Percentiles rank a stretch among this genome's conserved stretches.
Evolutionary conservation across 768 basidiomycete species (phyloP).

Genomic region (Lactarius akahatsu): DNA sequence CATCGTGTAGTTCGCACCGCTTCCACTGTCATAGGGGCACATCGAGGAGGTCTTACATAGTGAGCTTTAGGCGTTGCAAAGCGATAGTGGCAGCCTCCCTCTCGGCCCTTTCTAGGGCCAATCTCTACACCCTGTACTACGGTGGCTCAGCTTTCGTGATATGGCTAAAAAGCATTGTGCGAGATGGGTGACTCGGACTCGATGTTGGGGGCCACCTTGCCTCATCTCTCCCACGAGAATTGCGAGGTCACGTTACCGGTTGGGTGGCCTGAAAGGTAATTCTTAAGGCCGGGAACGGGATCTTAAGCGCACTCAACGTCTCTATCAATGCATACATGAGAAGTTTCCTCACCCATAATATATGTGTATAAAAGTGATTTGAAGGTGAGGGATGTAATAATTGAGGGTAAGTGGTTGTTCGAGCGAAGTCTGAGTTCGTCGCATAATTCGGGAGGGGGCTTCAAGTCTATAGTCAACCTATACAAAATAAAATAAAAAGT

Average conservation of each 20-base stretch:
- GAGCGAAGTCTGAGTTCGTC: neutral
- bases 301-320: neutral
- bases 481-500: too few relatives aligned
- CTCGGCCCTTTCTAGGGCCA: neutral
- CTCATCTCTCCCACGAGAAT: neutral
- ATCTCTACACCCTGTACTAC: neutral
- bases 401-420: neutral
- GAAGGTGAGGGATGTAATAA: neutral
- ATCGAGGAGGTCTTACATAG: neutral
- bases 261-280: neutral
- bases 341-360: neutral
- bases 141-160: neutral
- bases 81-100: neutral
- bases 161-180: neutral
- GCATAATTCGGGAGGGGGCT: too few relatives aligned
- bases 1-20: too few relatives aligned
- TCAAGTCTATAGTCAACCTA: too few relatives aligned
- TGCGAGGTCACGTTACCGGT: neutral
- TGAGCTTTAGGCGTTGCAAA: neutral
- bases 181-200: neutral
- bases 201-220: neutral
- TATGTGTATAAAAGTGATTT: neutral
- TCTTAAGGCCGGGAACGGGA: conserved; percentile 7
- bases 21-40: too few relatives aligned
- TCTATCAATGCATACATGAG: neutral